Evolutionary conservation across 306 rosid species (phyloP), one percentile per base, ranked within the genome.

Genomic region (Medicago lupulina): DNA sequence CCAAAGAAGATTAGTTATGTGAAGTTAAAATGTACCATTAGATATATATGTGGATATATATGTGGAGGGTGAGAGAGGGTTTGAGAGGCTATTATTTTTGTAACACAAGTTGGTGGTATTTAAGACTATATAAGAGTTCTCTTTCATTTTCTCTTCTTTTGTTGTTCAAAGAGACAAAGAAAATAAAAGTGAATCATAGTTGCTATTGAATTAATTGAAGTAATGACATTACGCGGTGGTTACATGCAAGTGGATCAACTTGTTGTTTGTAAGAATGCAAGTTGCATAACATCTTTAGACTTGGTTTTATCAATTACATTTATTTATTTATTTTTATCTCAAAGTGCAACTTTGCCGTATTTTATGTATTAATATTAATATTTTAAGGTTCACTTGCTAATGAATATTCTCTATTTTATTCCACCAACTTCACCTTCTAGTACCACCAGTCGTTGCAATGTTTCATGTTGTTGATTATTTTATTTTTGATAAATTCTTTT

Each of bases 191-290:
- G 55, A 28, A 67, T 18, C 11, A 38, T 50, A 76, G 28, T 60
- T 74, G 76, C 1, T 13, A 28, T 70, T 69, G 83, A 77, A 83
- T 81, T 62, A 77, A 83, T 81, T 62, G 73, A 69, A 79, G 76
- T 44, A 76, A 69, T 79, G 81, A 87, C 91, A 82, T 83, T 81
- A 86, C 88, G 91, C 85, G 82, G 77, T 67, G 41, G 23, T 49
- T 64, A 15, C 71, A 14, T 66, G 92, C 98, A 94, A 94, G 96
- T 91, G 92, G 97, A 83, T 87, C 96, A 92, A 90, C 83, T 25
- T 68, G 91, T 61, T 28, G 38, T 58, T 50, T 50, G 61, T 15
- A 31, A n/a, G 21, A 31, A 61, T 61, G 67, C 96, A 90, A 88
- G 74, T 95, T 90, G 98, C 97, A 54, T 83, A 39, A 23, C 17